phyloP scores from a whole-genome alignment of 352 stramenopile species.

The Pythium apleroticum region DNA sequence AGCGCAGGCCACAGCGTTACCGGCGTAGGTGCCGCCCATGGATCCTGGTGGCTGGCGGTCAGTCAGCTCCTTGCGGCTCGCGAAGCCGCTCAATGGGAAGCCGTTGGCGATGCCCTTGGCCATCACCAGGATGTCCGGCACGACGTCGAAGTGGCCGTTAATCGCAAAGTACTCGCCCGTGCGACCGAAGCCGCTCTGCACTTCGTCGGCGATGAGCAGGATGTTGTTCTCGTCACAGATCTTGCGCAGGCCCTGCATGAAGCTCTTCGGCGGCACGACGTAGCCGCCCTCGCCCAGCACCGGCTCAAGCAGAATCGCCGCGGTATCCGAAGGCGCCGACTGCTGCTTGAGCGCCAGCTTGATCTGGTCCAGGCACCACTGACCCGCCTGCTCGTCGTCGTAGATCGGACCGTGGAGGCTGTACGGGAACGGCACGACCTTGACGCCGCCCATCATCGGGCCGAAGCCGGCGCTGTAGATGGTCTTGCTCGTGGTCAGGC shows the following conservation, averaged over 20 bases:
- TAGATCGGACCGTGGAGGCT: slow-evolving; percentile 76
- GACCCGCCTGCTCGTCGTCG: slow-evolving; percentile 64
- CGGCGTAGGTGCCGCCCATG: slow-evolving; percentile 92
- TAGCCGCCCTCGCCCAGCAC: slow-evolving; percentile 92
- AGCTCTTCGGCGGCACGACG: slow-evolving; percentile 88
- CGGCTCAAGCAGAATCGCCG: slow-evolving; percentile 91
- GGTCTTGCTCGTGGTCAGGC: slow-evolving; percentile 90
- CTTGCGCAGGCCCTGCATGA: slow-evolving; percentile 89
- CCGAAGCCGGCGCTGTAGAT: slow-evolving; percentile 88
- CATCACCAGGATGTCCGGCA: slow-evolving; percentile 92
- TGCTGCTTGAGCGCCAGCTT: slow-evolving; percentile 90
- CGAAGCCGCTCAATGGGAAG: slow-evolving; percentile 90
- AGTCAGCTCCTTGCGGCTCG: slow-evolving; percentile 85
- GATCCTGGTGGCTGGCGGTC: slow-evolving; percentile 80
- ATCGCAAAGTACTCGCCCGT: slow-evolving; percentile 89
- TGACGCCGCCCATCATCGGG: slow-evolving; percentile 80
- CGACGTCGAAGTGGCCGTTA: slow-evolving; percentile 78
- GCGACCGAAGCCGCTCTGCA: slow-evolving; percentile 90
- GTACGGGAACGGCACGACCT: slow-evolving; percentile 89
- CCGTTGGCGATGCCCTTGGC: slow-evolving; percentile 93
- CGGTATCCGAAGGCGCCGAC: slow-evolving; percentile 81
- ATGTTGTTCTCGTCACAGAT: slow-evolving; percentile 93
- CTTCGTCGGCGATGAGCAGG: slow-evolving; percentile 92
- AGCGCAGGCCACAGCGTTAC: slow-evolving; percentile 91
- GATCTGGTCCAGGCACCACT: slow-evolving; percentile 86